Evolutionary conservation across 2,329 filamentous ascomycete genomes (phyloP).

Genomic region (Neofusicoccum sp.): DNA sequence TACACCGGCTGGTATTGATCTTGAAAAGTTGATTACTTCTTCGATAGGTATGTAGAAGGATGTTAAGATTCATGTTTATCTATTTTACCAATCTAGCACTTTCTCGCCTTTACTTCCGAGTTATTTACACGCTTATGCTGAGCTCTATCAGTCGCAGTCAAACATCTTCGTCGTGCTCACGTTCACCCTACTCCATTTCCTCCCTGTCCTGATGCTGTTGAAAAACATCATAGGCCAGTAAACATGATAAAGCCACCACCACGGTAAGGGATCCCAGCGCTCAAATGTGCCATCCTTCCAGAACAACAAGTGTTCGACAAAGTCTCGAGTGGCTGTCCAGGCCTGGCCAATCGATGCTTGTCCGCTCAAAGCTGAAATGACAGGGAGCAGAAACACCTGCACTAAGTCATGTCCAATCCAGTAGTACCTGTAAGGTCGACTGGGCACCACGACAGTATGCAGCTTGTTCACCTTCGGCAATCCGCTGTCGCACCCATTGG

Average conservation of each 20-base stretch:
- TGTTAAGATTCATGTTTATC: background rate
- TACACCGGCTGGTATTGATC: background rate
- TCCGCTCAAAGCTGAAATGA: conserved; percentile 17
- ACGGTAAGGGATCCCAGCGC: conserved; percentile 51
- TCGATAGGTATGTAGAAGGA: background rate
- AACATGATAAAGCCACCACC: conserved; percentile 52
- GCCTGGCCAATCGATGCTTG: conserved; percentile 5
- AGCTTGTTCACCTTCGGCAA: background rate
- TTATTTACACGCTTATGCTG: too few species aligned
- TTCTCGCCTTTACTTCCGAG: too few species aligned
- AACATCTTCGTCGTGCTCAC: conserved; percentile 66
- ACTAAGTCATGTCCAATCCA: conserved; percentile 69
- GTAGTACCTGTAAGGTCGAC: conserved; percentile 46
- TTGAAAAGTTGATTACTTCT: background rate
- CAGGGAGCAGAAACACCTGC: conserved; percentile 46
- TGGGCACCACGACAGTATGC: conserved; percentile 19
- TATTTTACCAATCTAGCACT: background rate
- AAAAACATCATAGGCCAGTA: conserved; percentile 56
- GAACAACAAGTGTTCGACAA: conserved; percentile 42
- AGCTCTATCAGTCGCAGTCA: conserved; percentile 18
- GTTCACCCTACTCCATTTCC: conserved; percentile 64
- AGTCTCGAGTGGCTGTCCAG: conserved; percentile 24
- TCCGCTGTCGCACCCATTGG: conserved; percentile 22
- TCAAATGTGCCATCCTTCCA: conserved; percentile 54
- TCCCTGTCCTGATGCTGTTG: conserved; percentile 43